Conservation (phyloP, 305 asterid genomes). For the Fraxinus paxiana region DNA sequence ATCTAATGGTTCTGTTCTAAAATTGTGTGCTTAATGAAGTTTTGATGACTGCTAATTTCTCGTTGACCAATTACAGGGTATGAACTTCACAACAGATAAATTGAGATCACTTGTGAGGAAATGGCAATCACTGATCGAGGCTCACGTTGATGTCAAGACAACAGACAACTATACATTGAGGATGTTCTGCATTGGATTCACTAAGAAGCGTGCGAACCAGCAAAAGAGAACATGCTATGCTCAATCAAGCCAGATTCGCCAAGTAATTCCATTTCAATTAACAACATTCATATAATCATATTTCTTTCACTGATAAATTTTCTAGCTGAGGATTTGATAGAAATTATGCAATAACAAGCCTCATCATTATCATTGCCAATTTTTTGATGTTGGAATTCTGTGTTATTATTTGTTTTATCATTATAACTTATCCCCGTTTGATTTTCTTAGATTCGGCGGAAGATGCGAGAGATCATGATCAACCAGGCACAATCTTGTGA, state of each 20-base stretch:
- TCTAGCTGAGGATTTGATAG: background rate
- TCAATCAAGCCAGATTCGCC: slow-evolving; percentile 79
- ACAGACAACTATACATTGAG: slow-evolving; percentile 63
- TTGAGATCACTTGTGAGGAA: slow-evolving; percentile 79
- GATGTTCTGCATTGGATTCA: slow-evolving; percentile 85
- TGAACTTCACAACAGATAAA: slow-evolving; percentile 81
- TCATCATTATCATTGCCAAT: background rate
- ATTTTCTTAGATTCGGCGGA: slow-evolving; percentile 56
- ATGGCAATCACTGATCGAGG: slow-evolving; percentile 82
- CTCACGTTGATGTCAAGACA: slow-evolving; percentile 92
- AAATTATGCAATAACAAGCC: background rate
- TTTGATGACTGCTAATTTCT: background rate
- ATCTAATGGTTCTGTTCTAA: background rate
- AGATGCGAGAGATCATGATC: slow-evolving; percentile 81
- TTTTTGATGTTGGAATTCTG: background rate
- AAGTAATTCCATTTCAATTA: slow-evolving; percentile 34
- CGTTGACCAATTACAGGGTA: slow-evolving; percentile 43
- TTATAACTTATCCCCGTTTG: background rate
- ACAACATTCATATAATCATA: background rate
- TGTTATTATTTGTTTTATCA: background rate
- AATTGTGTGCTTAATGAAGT: background rate
- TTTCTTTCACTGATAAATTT: background rate
- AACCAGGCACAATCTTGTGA: slow-evolving; percentile 71
- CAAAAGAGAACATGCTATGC: slow-evolving; percentile 90
- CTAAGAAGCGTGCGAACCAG: slow-evolving; percentile 82